phyloP scores from a whole-genome alignment of 1,139 yeast genomes.

The Blastobotrys apis region DNA sequence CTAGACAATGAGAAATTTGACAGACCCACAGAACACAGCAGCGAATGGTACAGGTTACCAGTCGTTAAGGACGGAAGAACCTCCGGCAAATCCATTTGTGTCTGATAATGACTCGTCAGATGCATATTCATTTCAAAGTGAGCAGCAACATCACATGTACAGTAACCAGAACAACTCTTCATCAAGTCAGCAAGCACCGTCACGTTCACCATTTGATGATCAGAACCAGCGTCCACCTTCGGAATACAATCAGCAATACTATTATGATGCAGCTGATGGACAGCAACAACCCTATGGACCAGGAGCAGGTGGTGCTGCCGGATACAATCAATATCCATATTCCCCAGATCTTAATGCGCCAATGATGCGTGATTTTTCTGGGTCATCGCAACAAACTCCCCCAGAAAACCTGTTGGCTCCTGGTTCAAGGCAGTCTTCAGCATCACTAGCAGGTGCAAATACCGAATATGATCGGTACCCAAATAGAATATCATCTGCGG shows the following conservation, averaged over 20 bases:
- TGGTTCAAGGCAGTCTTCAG: constrained; percentile 24
- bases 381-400: constrained; percentile 7
- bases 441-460: constrained; percentile 25
- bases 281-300: constrained; percentile 7
- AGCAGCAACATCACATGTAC: constrained; percentile 8
- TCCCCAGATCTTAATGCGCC: constrained; percentile 11
- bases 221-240: constrained; percentile 1
- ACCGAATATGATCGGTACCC: constrained; percentile 40
- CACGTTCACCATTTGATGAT: constrained; percentile 10
- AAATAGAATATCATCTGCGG: constrained; percentile 33
- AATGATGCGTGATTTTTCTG: constrained; percentile 13
- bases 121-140: constrained; percentile 13
- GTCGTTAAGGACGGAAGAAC: constrained; percentile 22
- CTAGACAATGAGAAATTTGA: constrained; percentile 26
- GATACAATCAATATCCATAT: constrained; percentile 13
- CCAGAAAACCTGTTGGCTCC: constrained; percentile 16
- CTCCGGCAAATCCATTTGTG: constrained; percentile 29
- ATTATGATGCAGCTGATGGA: constrained; percentile 11
- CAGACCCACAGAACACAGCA: constrained; percentile 25
- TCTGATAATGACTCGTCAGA: constrained; percentile 27
- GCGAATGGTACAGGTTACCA: constrained; percentile 21
- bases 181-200: not conserved
- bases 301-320: too few relatives aligned
- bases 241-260: constrained; percentile 2
- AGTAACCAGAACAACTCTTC: constrained; percentile 11